Evolutionary conservation across 805 yeast species (phyloP).

Genomic region (Yarrowia osloensis): DNA sequence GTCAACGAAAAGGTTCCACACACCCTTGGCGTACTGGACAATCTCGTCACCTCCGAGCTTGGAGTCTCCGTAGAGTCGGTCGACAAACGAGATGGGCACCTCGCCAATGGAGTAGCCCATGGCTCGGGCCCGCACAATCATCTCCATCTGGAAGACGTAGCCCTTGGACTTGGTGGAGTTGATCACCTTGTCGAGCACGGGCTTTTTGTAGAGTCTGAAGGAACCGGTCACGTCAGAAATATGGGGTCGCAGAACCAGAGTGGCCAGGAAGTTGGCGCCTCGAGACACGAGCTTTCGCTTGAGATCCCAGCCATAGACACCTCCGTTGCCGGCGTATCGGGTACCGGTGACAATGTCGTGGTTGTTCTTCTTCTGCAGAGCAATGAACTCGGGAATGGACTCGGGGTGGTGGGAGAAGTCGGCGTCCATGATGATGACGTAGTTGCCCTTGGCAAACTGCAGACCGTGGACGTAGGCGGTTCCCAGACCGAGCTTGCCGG

Average conservation of each 20-base stretch:
- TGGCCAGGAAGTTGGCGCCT: slow-evolving; percentile 78
- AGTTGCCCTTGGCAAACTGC: slow-evolving; percentile 69
- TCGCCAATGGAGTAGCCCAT: slow-evolving; percentile 73
- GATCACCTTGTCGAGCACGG: slow-evolving; percentile 64
- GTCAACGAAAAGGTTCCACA: slow-evolving; percentile 65
- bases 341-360: slow-evolving; percentile 54
- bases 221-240: slow-evolving; percentile 78
- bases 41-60: slow-evolving; percentile 82
- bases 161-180: slow-evolving; percentile 72
- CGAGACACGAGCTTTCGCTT: slow-evolving; percentile 75
- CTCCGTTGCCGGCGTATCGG: slow-evolving; percentile 78
- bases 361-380: slow-evolving; percentile 52
- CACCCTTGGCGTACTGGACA: slow-evolving; percentile 74
- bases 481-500: slow-evolving; percentile 77
- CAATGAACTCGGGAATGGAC: slow-evolving; percentile 74
- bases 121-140: slow-evolving; percentile 82
- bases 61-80: slow-evolving; percentile 74
- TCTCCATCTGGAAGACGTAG: slow-evolving; percentile 84
- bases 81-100: slow-evolving; percentile 77
- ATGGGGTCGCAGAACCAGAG: slow-evolving; percentile 67
- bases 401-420: slow-evolving; percentile 82
- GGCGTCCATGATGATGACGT: slow-evolving; percentile 80
- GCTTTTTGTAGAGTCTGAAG: slow-evolving; percentile 72
- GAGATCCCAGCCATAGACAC: slow-evolving; percentile 83
- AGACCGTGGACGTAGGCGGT: slow-evolving; percentile 81